Evolutionary conservation across 306 rosid genomes (phyloP), one percentile per base, ranked within the genome.

Genomic region (Erythrophleum fordii): DNA sequence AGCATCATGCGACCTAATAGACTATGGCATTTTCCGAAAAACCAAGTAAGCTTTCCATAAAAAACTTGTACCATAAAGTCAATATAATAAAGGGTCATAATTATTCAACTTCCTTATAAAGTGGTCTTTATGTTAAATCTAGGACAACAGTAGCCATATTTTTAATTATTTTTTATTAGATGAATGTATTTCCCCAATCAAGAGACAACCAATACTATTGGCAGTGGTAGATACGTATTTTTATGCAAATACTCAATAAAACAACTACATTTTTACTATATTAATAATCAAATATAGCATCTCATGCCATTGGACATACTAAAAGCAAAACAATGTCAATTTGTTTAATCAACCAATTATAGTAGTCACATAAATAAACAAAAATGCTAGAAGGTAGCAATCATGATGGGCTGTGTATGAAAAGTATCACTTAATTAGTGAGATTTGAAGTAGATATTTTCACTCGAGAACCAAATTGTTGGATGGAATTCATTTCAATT

Each of bases 121-220:
- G 74, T 68, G 81, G 42, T 28, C 17, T 13, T 69, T 35, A 26
- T 60, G 71, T n/a, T 53, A 64, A 71, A 60, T 39, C 79, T 49
- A 34, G 48, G 59, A 26, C 9, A 6, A 55, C 41, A 56, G 56
- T 28, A 56, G 52, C 78, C n/a, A 56, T 35, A 18, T 18, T 20
- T 28, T 4, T 35, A 39, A 9, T n/a, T 66, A 13, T n/a, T 37
- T 35, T 17, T 66, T 66, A 22, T 37, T 12, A n/a, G 48, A 3
- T 37, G 9, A 14, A 29, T 61, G 11, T 4, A 0, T 66, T 66
- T 39, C 28, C 49, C 18, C 71, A 66, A 37, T 5, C 42, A 61
- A 61, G 34, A 13, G 20, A 29, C 10, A 2, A 61, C 7, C 48
- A 42, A 8, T 42, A 29, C 42, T 4, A 11, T 16, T 14, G 68